Evolutionary conservation across 164 flowering plant species (phyloP).

Genomic region (Magnolia changhungtana): DNA sequence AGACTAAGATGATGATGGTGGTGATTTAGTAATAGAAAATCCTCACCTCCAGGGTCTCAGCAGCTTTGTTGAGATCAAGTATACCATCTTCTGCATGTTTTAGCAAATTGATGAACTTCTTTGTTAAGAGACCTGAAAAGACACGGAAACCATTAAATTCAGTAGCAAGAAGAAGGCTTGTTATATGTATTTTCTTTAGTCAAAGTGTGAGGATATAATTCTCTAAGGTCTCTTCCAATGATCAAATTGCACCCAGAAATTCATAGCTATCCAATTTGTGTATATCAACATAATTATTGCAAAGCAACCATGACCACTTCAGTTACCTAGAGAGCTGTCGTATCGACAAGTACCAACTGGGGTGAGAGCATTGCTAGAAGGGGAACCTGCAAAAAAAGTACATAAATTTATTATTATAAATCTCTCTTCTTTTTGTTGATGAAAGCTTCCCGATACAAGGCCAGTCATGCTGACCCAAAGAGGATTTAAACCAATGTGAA

Average conservation of each 20-base stretch:
- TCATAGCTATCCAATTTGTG: neutral
- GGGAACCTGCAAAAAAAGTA: conserved; percentile 52
- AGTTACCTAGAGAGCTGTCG: conserved; percentile 85
- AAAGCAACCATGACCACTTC: neutral
- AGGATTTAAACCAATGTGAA: neutral
- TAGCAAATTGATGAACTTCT: conserved; percentile 71
- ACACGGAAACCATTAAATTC: conserved; percentile 1
- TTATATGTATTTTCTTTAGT: neutral
- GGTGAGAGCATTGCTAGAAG: conserved; percentile 42
- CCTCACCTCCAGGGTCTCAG: conserved; percentile 69
- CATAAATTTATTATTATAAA: too few relatives aligned
- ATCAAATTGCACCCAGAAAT: neutral
- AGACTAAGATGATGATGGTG: too few relatives aligned
- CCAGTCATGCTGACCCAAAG: neutral
- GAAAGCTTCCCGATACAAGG: neutral
- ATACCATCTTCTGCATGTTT: conserved; percentile 79
- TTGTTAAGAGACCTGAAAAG: conserved; percentile 73
- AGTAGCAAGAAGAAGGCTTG: neutral
- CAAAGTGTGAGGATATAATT: neutral
- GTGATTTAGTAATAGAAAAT: neutral
- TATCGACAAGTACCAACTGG: conserved; percentile 73
- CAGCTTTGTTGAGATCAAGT: conserved; percentile 85
- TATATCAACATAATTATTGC: neutral
- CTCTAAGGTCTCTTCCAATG: neutral
- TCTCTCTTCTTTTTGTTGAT: neutral